A percentile compares a stretch with the other conserved stretches of the same genome.
phyloP scores from a whole-genome alignment of 345 rosid genomes.

The Conringia planisiliqua region DNA sequence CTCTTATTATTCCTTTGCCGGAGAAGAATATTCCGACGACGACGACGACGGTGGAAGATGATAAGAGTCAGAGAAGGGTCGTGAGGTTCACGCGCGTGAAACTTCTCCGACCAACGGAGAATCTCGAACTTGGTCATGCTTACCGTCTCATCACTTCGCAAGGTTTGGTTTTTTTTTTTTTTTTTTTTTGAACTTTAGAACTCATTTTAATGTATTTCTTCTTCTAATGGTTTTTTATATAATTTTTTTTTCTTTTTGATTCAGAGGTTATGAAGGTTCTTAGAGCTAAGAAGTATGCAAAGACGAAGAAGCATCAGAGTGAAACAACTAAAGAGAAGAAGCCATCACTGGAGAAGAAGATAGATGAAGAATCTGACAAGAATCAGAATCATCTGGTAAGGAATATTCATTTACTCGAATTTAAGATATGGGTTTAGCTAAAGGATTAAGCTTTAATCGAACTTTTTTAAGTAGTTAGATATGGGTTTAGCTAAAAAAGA shows the following conservation, averaged over 20 bases:
- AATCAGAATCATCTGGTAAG: conserved; percentile 32
- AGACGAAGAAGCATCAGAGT: conserved; percentile 53
- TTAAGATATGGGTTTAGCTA: background rate
- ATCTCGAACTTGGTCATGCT: conserved; percentile 89
- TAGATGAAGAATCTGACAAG: conserved; percentile 31
- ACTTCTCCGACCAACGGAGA: conserved; percentile 82
- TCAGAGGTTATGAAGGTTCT: conserved; percentile 88
- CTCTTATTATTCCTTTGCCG: conserved; percentile 90
- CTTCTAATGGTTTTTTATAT: background rate
- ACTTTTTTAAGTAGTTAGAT: background rate
- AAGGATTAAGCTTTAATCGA: background rate
- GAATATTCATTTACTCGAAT: background rate
- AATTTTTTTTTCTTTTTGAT: background rate
- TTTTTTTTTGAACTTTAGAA: background rate
- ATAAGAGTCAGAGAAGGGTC: conserved; percentile 17
- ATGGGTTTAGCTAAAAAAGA: background rate
- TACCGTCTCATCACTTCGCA: conserved; percentile 88
- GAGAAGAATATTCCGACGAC: conserved; percentile 26
- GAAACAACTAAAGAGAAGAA: conserved; percentile 39
- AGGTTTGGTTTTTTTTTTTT: conserved; percentile 41
- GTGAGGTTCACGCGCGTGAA: conserved; percentile 70
- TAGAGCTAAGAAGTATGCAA: conserved; percentile 72
- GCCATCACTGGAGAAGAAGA: conserved; percentile 31
- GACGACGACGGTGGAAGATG: background rate
- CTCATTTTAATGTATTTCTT: background rate